Conservation (phyloP, 352 stramenopile genomes). For the Pythium folliculosum region DNA sequence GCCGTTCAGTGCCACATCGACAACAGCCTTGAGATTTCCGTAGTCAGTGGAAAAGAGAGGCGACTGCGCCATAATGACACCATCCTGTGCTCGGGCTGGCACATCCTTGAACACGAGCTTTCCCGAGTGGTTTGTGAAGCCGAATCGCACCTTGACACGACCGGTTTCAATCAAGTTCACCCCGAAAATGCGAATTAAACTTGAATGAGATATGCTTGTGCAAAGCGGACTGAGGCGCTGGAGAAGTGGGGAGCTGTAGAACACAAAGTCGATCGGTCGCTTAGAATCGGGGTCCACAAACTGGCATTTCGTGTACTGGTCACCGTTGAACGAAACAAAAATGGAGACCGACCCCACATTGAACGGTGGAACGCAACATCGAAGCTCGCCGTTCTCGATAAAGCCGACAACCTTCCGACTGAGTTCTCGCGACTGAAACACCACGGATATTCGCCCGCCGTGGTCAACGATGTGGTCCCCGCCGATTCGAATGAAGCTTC, state of each 20-base stretch:
- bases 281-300: conserved; percentile 56
- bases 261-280: conserved; percentile 61
- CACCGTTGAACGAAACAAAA: conserved; percentile 72
- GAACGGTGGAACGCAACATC: conserved; percentile 70
- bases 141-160: conserved; percentile 67
- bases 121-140: conserved; percentile 36
- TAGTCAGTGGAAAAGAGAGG: conserved; percentile 54
- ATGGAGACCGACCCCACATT: conserved; percentile 50
- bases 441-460: conserved; percentile 52
- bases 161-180: conserved; percentile 78
- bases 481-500: conserved; percentile 62
- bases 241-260: conserved; percentile 65
- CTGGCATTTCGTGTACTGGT: conserved; percentile 74
- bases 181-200: conserved; percentile 55
- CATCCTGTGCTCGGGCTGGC: conserved; percentile 41
- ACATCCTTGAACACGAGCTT: conserved; percentile 39
- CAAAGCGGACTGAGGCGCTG: conserved; percentile 58
- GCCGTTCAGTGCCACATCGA: conserved; percentile 69
- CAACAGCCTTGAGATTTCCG: conserved; percentile 42
- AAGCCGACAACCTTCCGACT: conserved; percentile 69
- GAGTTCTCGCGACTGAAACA: conserved; percentile 56
- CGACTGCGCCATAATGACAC: conserved; percentile 50
- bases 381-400: conserved; percentile 62
- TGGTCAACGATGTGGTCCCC: conserved; percentile 70
- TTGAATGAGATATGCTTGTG: conserved; percentile 49